Conservation (phyloP, 108 stramenopile species). For the Fragilariopsis cylindrus region DNA sequence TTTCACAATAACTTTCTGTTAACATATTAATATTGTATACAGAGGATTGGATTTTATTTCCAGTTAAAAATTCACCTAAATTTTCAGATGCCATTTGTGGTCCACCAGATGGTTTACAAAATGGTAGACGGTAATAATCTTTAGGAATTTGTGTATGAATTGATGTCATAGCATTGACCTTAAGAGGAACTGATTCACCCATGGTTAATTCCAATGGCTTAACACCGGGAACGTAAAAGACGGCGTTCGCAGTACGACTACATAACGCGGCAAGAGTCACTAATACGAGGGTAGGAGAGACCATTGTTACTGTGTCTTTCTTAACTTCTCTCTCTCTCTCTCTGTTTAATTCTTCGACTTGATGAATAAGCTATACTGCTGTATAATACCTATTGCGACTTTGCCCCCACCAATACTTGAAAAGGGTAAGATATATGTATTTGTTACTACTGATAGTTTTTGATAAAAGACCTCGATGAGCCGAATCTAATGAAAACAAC, state of each 20-base stretch:
- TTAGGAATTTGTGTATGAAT: slow-evolving; percentile 94
- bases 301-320: too few relatives aligned
- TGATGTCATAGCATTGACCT: slow-evolving; percentile 89
- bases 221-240: slow-evolving; percentile 91
- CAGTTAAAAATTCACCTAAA: slow-evolving; percentile 93
- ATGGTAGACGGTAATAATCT: slow-evolving; percentile 95
- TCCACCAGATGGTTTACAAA: slow-evolving; percentile 91
- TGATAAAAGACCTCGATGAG: too few relatives aligned
- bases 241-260: slow-evolving; percentile 7
- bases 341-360: too few relatives aligned
- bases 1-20: slow-evolving; percentile 79
- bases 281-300: background rate
- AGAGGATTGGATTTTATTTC: slow-evolving; percentile 97
- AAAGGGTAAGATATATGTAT: too few relatives aligned
- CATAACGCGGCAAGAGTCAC: background rate
- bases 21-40: slow-evolving; percentile 91
- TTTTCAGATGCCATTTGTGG: slow-evolving; percentile 86
- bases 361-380: too few relatives aligned
- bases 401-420: too few relatives aligned
- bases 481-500: too few relatives aligned
- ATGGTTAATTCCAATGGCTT: slow-evolving; percentile 66
- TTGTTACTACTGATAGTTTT: too few relatives aligned
- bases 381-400: too few relatives aligned
- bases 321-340: too few relatives aligned
- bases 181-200: slow-evolving; percentile 77